phyloP scores from a whole-genome alignment of 495 filamentous ascomycete species.

The Daldinia decipiens region DNA sequence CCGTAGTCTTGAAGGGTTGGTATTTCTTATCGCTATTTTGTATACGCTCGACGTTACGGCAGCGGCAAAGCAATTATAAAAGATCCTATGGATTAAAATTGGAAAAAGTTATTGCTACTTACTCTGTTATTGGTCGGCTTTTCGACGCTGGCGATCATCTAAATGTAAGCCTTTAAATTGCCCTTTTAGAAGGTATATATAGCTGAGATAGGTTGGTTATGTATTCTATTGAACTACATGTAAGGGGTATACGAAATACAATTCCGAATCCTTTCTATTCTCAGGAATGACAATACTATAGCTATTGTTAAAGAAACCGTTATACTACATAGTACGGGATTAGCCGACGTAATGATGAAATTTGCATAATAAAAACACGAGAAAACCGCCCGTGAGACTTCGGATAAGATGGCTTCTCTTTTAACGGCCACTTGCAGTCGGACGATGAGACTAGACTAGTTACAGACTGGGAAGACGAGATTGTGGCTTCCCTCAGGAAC shows the following conservation, averaged over 20 bases:
- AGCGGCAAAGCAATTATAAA: conserved; percentile 1
- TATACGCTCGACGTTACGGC: conserved; percentile 1
- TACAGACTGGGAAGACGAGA: conserved; percentile 35
- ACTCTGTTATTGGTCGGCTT: background rate
- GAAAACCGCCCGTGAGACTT: background rate
- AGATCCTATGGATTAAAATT: conserved; percentile 8
- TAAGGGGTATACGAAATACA: background rate
- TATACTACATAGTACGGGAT: background rate
- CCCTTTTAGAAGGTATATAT: conserved; percentile 8
- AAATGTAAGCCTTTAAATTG: background rate
- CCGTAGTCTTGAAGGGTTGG: background rate
- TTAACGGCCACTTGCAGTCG: conserved; percentile 4
- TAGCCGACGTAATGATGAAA: background rate
- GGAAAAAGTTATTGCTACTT: background rate
- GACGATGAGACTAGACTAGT: conserved; percentile 43
- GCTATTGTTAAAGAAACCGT: background rate
- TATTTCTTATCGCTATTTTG: background rate
- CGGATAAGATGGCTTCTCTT: conserved; percentile 22
- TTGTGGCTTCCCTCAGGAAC: conserved; percentile 35
- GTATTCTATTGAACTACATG: background rate
- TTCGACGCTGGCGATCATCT: background rate
- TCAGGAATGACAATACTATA: background rate
- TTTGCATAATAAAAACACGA: conserved; percentile 30
- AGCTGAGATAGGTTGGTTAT: background rate
- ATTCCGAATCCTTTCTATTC: background rate